Conservation (phyloP, 225 moss, liverwort and hornwort genomes). For the Pseudisothecium myosuroides region DNA sequence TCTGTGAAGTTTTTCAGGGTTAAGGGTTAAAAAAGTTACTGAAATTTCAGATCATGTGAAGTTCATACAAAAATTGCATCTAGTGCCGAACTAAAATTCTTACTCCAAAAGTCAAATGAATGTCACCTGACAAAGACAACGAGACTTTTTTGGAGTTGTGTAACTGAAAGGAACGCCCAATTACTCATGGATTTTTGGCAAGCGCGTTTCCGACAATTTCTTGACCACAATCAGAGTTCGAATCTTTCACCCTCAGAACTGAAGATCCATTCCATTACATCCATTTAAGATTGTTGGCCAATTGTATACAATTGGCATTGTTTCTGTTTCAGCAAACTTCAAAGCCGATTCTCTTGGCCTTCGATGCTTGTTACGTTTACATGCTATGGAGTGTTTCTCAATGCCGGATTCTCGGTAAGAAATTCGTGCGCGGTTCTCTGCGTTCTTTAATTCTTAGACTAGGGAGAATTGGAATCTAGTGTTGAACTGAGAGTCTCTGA, state of each 20-base stretch:
- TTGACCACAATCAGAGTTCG: neutral
- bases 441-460: neutral
- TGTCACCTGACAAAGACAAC: neutral
- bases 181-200: too few species aligned
- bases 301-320: too few species aligned
- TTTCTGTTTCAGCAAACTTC: neutral
- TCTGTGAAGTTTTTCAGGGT: fast-evolving
- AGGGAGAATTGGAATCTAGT: neutral
- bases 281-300: neutral
- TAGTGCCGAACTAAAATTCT: fast-evolving
- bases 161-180: too few species aligned
- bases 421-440: neutral
- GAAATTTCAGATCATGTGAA: neutral
- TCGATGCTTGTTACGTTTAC: neutral
- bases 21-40: neutral
- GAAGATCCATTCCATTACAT: neutral
- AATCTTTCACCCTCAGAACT: neutral
- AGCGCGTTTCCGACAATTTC: neutral
- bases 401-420: neutral
- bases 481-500: neutral
- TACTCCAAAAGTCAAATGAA: neutral
- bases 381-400: neutral
- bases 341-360: neutral
- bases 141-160: neutral
- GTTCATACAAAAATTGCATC: neutral